Evolutionary conservation across 371 early-diverging fungal genomes (phyloP).

Genomic region (Dinochytrium kinnereticum): DNA sequence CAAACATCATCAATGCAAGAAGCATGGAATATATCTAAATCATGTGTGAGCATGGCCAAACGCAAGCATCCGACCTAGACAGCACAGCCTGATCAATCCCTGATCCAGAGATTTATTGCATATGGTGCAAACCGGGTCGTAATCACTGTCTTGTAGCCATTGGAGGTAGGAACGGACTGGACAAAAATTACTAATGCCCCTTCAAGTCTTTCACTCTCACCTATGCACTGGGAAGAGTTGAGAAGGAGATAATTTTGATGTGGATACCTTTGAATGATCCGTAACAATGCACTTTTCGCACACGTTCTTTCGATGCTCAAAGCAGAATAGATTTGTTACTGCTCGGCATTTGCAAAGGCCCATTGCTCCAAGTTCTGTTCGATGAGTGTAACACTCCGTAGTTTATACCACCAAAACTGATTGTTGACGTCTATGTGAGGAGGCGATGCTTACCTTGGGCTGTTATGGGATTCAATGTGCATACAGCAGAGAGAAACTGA

Average conservation of each 20-base stretch:
- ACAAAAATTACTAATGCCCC: constrained; percentile 10
- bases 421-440: too few relatives aligned
- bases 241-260: background rate
- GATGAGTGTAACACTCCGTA: too few relatives aligned
- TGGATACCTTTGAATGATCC: constrained; percentile 44
- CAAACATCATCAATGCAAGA: constrained; percentile 47
- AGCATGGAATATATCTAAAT: constrained; percentile 53
- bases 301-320: constrained; percentile 61
- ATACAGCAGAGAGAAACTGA: too few relatives aligned
- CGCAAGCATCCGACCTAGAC: constrained; percentile 43
- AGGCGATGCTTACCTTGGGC: too few relatives aligned
- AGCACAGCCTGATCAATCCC: constrained; percentile 50
- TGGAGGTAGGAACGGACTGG: constrained; percentile 56
- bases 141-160: constrained; percentile 62
- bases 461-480: too few relatives aligned
- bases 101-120: constrained; percentile 43
- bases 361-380: too few relatives aligned
- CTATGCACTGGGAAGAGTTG: constrained; percentile 32
- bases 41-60: background rate
- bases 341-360: constrained; percentile 61
- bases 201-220: constrained; percentile 14
- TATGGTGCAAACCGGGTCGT: constrained; percentile 48
- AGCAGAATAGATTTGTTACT: constrained; percentile 61
- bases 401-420: too few relatives aligned
- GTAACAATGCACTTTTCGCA: constrained; percentile 59